Conservation (phyloP, 108 stramenopile species). For the Cylindrotheca fusiformis region DNA sequence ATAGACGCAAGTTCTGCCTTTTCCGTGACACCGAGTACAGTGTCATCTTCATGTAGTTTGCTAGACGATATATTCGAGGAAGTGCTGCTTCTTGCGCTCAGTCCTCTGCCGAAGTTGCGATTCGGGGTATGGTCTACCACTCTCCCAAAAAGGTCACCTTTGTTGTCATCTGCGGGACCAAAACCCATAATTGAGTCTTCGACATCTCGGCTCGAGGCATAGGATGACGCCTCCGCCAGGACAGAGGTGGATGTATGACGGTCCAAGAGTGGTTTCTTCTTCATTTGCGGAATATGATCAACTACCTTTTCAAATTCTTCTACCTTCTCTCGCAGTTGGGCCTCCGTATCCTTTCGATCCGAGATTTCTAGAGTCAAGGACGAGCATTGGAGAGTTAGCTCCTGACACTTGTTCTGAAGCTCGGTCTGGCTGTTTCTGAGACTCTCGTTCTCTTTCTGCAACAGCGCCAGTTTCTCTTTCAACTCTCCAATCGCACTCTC, state of each 20-base stretch:
- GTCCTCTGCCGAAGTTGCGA: constrained; percentile 3
- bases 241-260: too few species aligned
- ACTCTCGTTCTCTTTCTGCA: neutral
- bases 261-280: too few species aligned
- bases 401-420: neutral
- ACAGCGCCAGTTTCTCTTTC: neutral
- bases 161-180: constrained; percentile 13
- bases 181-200: constrained; percentile 8
- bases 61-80: neutral
- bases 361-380: neutral
- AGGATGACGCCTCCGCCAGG: neutral
- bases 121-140: constrained; percentile 45
- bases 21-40: constrained; percentile 18
- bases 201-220: neutral
- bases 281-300: constrained; percentile 19
- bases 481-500: neutral
- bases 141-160: constrained; percentile 33
- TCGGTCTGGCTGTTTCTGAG: neutral
- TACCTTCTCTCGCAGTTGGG: neutral
- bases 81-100: neutral
- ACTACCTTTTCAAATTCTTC: neutral
- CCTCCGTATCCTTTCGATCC: neutral
- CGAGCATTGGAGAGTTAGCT: constrained; percentile 2
- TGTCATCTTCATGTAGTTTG: constrained; percentile 17
- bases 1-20: neutral